A percentile compares a stretch with the other conserved stretches of the same genome.
These are phyloP conservation scores for Fusarium sp. DNA, from an alignment of 2,329 filamentous ascomycete genomes.

Conservation along the genomic window DNA sequence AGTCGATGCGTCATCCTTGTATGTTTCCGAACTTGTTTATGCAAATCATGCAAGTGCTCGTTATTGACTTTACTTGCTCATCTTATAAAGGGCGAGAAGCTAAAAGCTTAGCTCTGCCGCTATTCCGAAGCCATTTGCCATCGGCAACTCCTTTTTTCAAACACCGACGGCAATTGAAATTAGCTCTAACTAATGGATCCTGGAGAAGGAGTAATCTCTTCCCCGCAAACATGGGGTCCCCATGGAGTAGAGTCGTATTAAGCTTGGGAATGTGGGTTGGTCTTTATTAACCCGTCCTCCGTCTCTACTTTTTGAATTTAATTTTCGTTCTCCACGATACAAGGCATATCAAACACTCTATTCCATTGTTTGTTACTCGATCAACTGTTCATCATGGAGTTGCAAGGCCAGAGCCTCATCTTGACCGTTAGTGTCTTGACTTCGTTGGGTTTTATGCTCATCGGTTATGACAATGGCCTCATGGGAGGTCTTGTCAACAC, in stretches of 20 bases:
- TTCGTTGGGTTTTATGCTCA: slow-evolving; percentile 58
- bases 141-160: background rate
- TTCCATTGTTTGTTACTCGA: no score
- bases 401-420: slow-evolving; percentile 50
- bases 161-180: slow-evolving; percentile 20
- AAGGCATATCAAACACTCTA: background rate
- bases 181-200: background rate
- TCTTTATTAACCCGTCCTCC: slow-evolving; percentile 18
- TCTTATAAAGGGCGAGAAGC: slow-evolving; percentile 1
- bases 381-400: slow-evolving; percentile 9
- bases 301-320: background rate
- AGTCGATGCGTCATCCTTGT: slow-evolving; percentile 8
- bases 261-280: background rate
- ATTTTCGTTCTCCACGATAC: background rate
- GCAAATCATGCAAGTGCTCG: background rate
- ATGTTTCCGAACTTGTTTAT: background rate
- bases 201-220: background rate
- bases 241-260: background rate
- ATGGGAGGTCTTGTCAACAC: slow-evolving; percentile 55
- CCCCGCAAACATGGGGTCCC: slow-evolving; percentile 27
- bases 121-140: background rate
- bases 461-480: slow-evolving; percentile 58
- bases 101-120: background rate
- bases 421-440: slow-evolving; percentile 55
- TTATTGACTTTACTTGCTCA: background rate